Evolutionary conservation across 1,284 basidiomycete species (phyloP).

Genomic region (Papiliotrema terrestris): DNA sequence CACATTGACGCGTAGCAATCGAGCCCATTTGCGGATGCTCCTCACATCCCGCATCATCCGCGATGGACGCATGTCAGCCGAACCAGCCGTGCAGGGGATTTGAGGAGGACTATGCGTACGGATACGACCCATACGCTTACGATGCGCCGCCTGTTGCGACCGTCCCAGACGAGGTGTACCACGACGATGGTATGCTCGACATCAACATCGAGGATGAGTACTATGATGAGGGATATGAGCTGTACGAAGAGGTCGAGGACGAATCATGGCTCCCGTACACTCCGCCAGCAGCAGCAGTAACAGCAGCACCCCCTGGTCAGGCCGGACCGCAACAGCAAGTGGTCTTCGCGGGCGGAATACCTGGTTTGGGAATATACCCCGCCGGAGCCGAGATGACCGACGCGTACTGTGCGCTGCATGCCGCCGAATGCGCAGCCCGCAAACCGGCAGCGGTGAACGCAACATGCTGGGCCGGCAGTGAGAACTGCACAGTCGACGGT

Average conservation of each 20-base stretch:
- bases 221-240: neutral
- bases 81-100: no score
- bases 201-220: conserved; percentile 1
- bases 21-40: no score
- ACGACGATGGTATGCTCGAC: neutral
- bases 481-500: neutral
- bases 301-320: no score
- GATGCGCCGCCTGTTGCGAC: neutral
- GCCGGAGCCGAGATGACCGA: neutral
- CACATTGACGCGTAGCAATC: no score
- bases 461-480: neutral
- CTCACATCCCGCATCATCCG: neutral
- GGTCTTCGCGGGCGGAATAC: neutral
- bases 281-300: neutral
- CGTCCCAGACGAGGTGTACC: neutral
- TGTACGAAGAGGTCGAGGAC: neutral
- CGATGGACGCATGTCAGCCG: neutral
- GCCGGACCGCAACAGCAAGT: conserved; percentile 1
- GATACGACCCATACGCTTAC: neutral
- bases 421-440: neutral
- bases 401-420: neutral
- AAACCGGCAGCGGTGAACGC: neutral
- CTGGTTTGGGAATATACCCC: neutral
- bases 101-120: neutral
- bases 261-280: conserved; percentile 3